These are phyloP conservation scores for Dunaliella primolecta DNA, from an alignment of 139 green algal species.

Conservation along the genomic window DNA sequence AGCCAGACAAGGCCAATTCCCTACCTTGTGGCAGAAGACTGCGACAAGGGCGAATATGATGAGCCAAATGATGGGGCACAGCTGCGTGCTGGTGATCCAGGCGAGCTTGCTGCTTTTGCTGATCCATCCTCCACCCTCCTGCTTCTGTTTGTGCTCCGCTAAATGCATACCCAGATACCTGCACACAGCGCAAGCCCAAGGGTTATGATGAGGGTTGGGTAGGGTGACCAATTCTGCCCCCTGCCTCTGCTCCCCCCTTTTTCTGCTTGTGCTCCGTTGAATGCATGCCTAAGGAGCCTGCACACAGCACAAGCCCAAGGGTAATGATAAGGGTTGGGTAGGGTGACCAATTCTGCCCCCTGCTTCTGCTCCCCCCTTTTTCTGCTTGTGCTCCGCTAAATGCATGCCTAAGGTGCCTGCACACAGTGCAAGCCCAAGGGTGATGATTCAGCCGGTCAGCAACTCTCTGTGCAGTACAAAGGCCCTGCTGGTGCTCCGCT, in stretches of 20 bases:
- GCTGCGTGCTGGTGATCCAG: constrained; percentile 64
- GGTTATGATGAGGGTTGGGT: too few species aligned
- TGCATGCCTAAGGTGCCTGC: too few species aligned
- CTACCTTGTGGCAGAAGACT: constrained; percentile 63
- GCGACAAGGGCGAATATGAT: constrained; percentile 67
- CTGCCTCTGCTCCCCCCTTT: constrained; percentile 20
- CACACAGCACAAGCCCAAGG: too few species aligned
- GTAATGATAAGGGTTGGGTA: too few species aligned
- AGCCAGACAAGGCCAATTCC: constrained; percentile 54
- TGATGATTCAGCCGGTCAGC: too few species aligned
- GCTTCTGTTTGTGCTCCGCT: constrained; percentile 51
- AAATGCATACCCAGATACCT: constrained; percentile 70
- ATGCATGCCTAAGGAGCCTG: constrained; percentile 60
- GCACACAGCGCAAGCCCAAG: not conserved
- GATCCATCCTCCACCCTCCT: constrained; percentile 34
- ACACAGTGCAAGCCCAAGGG: too few species aligned
- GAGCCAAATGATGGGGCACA: constrained; percentile 79
- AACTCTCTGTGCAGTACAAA: too few species aligned
- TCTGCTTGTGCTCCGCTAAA: constrained; percentile 55
- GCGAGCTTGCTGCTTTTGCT: constrained; percentile 48
- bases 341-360: too few species aligned
- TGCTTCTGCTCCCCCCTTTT: constrained; percentile 21
- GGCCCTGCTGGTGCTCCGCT: too few species aligned
- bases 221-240: too few species aligned
- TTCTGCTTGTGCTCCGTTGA: constrained; percentile 54